Conservation (phyloP, 2,329 filamentous ascomycete species). For the Aspergillus udagawae region DNA sequence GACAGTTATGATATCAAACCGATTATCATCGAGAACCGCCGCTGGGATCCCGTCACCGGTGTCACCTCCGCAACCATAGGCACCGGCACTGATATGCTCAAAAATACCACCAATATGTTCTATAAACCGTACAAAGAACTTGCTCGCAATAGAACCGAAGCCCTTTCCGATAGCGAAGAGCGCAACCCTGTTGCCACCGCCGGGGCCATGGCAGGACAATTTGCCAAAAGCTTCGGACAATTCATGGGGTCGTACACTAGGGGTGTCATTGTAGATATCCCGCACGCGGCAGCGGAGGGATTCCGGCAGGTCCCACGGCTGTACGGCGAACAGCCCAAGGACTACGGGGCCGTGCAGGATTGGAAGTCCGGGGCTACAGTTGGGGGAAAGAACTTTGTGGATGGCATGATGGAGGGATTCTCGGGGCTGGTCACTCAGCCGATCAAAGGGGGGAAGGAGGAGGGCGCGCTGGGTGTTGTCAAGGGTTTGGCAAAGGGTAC, state of each 20-base stretch:
- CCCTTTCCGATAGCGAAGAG: not conserved
- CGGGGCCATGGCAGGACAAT: constrained; percentile 10
- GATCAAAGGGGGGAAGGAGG: constrained; percentile 26
- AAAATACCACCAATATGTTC: constrained; percentile 24
- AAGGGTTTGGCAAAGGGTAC: constrained; percentile 35
- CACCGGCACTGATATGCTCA: constrained; percentile 23
- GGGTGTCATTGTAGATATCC: constrained; percentile 34
- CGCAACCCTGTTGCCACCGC: not conserved
- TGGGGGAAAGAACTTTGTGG: constrained; percentile 30
- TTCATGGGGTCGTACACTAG: constrained; percentile 26
- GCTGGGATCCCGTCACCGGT: constrained; percentile 32
- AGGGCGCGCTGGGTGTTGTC: constrained; percentile 28
- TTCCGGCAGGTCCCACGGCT: constrained; percentile 31
- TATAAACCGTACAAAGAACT: constrained; percentile 26
- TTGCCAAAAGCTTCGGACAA: constrained; percentile 21
- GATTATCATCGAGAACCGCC: constrained; percentile 31
- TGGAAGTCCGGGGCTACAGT: constrained; percentile 30
- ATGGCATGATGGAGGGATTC: constrained; percentile 30
- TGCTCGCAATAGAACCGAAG: constrained; percentile 5
- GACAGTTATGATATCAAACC: constrained; percentile 25
- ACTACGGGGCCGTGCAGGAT: constrained; percentile 30
- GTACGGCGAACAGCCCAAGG: constrained; percentile 34
- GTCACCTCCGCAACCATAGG: constrained; percentile 22
- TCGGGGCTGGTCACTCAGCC: constrained; percentile 29
- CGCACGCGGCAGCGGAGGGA: constrained; percentile 34